Percentiles rank a stretch among this genome's conserved stretches.
Conservation (phyloP, 805 yeast species). For the Blastobotrys robertii region DNA sequence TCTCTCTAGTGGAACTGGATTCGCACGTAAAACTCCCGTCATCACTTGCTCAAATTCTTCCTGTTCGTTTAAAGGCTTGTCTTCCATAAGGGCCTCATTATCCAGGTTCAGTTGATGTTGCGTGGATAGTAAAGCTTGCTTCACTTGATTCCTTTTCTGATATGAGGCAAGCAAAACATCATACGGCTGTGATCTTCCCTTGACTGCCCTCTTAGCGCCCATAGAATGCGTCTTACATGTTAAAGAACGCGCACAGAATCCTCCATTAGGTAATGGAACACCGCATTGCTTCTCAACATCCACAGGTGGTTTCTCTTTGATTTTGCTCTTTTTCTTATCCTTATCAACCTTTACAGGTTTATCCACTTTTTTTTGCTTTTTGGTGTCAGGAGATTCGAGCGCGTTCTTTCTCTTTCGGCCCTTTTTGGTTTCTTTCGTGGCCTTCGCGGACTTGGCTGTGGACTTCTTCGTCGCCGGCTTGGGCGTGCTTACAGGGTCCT, state of each 20-base stretch:
- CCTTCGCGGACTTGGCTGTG: background rate
- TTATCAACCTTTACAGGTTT: constrained; percentile 14
- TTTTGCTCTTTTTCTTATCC: constrained; percentile 13
- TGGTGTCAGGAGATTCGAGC: background rate
- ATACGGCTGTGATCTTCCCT: constrained; percentile 80
- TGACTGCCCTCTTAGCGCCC: constrained; percentile 89
- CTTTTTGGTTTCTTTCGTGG: constrained; percentile 6
- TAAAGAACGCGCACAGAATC: constrained; percentile 78
- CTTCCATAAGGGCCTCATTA: constrained; percentile 22
- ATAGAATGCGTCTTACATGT: constrained; percentile 91
- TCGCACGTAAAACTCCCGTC: constrained; percentile 70
- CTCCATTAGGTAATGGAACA: constrained; percentile 78
- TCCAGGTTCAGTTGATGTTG: constrained; percentile 27
- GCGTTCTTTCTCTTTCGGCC: constrained; percentile 16
- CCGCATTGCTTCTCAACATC: constrained; percentile 91
- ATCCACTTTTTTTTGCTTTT: constrained; percentile 7
- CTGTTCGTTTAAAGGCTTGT: constrained; percentile 58
- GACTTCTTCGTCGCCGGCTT: background rate
- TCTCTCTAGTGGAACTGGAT: constrained; percentile 67
- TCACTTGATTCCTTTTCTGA: constrained; percentile 81
- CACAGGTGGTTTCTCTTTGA: constrained; percentile 63
- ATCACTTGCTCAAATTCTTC: constrained; percentile 86
- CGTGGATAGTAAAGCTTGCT: constrained; percentile 45
- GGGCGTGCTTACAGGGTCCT: too few relatives aligned
- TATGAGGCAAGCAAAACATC: constrained; percentile 77